Conservation (phyloP, 495 filamentous ascomycete species). For the Xylaria venustula region DNA sequence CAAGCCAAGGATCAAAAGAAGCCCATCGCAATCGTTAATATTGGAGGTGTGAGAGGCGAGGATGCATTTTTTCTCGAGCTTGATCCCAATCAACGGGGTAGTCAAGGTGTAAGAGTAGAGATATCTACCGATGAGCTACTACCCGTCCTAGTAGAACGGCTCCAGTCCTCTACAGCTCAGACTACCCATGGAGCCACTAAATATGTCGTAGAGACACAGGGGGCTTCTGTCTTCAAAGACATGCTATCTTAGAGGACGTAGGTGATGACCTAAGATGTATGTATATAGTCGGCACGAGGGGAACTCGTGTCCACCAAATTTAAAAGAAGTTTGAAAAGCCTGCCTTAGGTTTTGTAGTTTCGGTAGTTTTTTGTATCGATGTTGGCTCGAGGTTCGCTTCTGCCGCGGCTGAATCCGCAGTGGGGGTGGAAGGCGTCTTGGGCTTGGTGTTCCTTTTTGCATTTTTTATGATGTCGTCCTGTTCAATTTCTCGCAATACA, state of each 20-base stretch:
- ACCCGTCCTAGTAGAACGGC: conserved; percentile 49
- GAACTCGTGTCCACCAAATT: neutral
- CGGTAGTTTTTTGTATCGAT: conserved; percentile 3
- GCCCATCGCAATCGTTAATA: conserved; percentile 80
- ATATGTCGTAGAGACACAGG: conserved; percentile 16
- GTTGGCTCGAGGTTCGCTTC: conserved; percentile 13
- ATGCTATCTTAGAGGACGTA: conserved; percentile 43
- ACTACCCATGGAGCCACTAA: conserved; percentile 5
- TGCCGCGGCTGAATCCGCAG: conserved; percentile 9
- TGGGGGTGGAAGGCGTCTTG: conserved; percentile 13
- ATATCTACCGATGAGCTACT: conserved; percentile 54
- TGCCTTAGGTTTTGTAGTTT: conserved; percentile 24
- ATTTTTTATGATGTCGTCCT: conserved; percentile 67
- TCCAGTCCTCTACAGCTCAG: conserved; percentile 22
- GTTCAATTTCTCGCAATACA: conserved; percentile 80
- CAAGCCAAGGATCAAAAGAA: conserved; percentile 76
- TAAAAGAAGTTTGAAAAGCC: conserved; percentile 42
- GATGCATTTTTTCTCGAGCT: conserved; percentile 61
- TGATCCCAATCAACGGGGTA: conserved; percentile 45
- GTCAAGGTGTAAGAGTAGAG: conserved; percentile 50
- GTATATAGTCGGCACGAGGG: conserved; percentile 11
- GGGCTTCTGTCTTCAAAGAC: conserved; percentile 47
- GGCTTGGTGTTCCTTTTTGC: conserved; percentile 29
- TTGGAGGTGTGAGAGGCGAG: conserved; percentile 82
- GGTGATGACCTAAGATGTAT: conserved; percentile 6